phyloP scores from a whole-genome alignment of 2,329 filamentous ascomycete genomes.

The Chrysoporthe deuterocubensis region DNA sequence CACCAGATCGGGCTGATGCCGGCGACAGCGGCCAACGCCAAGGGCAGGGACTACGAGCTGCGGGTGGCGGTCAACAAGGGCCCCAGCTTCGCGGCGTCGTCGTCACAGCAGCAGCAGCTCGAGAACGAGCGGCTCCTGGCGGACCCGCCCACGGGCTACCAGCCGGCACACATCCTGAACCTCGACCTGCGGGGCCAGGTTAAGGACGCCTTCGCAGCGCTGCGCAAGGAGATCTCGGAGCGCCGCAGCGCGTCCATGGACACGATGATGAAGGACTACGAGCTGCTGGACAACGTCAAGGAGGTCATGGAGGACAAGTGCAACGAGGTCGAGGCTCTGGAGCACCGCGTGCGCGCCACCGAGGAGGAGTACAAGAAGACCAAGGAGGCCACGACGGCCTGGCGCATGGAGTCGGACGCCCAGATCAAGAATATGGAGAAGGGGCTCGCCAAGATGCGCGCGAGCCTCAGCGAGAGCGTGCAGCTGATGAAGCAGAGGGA shows the following conservation, averaged over 20 bases:
- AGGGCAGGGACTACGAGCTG: slow-evolving; percentile 84
- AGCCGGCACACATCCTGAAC: slow-evolving; percentile 87
- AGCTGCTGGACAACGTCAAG: slow-evolving; percentile 90
- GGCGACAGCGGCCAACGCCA: slow-evolving; percentile 79
- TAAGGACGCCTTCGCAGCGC: slow-evolving; percentile 74
- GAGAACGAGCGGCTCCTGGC: slow-evolving; percentile 79
- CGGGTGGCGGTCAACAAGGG: slow-evolving; percentile 78
- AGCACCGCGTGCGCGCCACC: slow-evolving; percentile 84
- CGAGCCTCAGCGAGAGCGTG: slow-evolving; percentile 80
- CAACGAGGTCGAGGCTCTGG: slow-evolving; percentile 87
- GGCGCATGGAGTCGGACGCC: slow-evolving; percentile 85
- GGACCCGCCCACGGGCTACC: slow-evolving; percentile 84
- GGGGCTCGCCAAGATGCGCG: slow-evolving; percentile 91
- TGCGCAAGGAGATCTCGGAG: slow-evolving; percentile 93
- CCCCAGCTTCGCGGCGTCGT: slow-evolving; percentile 73
- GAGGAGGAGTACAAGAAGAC: slow-evolving; percentile 94
- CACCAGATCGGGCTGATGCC: slow-evolving; percentile 95
- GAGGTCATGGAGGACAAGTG: slow-evolving; percentile 97
- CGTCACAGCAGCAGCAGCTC: slow-evolving; percentile 40
- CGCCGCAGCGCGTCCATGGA: slow-evolving; percentile 81
- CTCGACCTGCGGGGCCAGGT: slow-evolving; percentile 83
- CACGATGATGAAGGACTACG: slow-evolving; percentile 91
- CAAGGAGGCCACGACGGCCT: slow-evolving; percentile 84
- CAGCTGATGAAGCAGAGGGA: slow-evolving; percentile 92
- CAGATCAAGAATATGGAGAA: slow-evolving; percentile 99